Evolutionary conservation across 352 stramenopile species (phyloP).

Genomic region (Globisporangium nodosum): DNA sequence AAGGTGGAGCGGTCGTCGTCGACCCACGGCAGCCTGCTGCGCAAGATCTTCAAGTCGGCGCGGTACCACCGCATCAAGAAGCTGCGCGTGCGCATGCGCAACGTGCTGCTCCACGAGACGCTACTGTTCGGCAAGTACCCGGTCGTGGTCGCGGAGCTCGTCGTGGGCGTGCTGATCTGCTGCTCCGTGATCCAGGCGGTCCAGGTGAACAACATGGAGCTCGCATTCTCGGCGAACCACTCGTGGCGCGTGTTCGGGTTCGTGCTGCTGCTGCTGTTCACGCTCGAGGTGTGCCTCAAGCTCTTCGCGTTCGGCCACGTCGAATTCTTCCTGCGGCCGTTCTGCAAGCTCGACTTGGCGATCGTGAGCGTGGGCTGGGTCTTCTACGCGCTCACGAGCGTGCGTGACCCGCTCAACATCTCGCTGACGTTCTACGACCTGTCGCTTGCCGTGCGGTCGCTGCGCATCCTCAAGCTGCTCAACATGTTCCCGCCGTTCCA

Average conservation of each 20-base stretch:
- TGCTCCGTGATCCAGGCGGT: constrained; percentile 73
- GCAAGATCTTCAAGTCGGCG: constrained; percentile 33
- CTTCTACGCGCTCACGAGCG: constrained; percentile 70
- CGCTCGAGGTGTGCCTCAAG: constrained; percentile 66
- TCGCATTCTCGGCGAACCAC: constrained; percentile 69
- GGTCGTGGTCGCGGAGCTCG: constrained; percentile 63
- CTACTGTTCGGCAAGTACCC: constrained; percentile 57
- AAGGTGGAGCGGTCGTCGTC: constrained; percentile 53
- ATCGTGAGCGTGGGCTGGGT: constrained; percentile 71
- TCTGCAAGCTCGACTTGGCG: constrained; percentile 71
- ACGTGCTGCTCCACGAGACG: constrained; percentile 56
- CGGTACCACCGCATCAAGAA: constrained; percentile 45
- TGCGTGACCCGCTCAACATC: constrained; percentile 52
- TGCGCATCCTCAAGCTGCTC: constrained; percentile 77
- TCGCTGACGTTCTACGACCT: constrained; percentile 79
- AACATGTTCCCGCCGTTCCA: constrained; percentile 82
- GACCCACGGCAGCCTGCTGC: constrained; percentile 27
- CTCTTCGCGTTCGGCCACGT: constrained; percentile 74
- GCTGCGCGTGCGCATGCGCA: constrained; percentile 45
- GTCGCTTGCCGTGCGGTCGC: constrained; percentile 60
- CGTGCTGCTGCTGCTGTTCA: constrained; percentile 64
- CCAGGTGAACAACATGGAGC: constrained; percentile 78
- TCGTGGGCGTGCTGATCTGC: constrained; percentile 71
- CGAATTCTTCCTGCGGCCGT: constrained; percentile 74
- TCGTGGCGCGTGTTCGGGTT: constrained; percentile 73